Evolutionary conservation across 2,329 filamentous ascomycete genomes (phyloP).

Genomic region (Beauveria caledonica): DNA sequence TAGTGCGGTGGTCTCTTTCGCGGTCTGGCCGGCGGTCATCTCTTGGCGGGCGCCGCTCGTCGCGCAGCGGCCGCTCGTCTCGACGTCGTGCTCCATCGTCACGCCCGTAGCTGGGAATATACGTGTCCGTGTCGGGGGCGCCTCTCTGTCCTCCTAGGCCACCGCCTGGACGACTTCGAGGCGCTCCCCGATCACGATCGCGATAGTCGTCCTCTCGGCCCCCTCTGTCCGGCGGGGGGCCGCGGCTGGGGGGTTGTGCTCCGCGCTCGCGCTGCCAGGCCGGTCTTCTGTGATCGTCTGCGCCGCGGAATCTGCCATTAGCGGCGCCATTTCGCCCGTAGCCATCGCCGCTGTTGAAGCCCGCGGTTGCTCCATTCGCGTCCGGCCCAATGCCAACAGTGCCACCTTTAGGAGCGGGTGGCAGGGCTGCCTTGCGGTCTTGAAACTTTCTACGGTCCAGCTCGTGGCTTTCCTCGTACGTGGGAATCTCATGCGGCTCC

Average conservation of each 20-base stretch:
- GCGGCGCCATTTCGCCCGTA: slow-evolving; percentile 35
- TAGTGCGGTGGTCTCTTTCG: slow-evolving; percentile 23
- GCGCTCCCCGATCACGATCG: slow-evolving; percentile 29
- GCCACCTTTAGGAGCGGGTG: slow-evolving; percentile 85
- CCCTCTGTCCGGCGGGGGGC: slow-evolving; percentile 28
- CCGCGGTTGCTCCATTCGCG: slow-evolving; percentile 36
- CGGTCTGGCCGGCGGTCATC: slow-evolving; percentile 25
- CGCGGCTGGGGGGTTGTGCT: slow-evolving; percentile 30
- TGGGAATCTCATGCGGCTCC: slow-evolving; percentile 76
- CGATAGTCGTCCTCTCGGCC: slow-evolving; percentile 32
- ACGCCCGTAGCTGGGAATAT: slow-evolving; percentile 39
- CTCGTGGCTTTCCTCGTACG: slow-evolving; percentile 91
- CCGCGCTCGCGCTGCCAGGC: slow-evolving; percentile 48
- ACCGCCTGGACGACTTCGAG: slow-evolving; percentile 26
- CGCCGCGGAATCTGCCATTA: slow-evolving; percentile 32
- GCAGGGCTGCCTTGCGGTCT: slow-evolving; percentile 72
- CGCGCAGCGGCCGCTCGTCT: slow-evolving; percentile 19
- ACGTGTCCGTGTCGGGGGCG: slow-evolving; percentile 38
- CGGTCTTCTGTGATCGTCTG: slow-evolving; percentile 39
- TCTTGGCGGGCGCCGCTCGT: slow-evolving; percentile 1
- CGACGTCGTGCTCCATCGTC: slow-evolving; percentile 23
- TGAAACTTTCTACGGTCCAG: slow-evolving; percentile 89
- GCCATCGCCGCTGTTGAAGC: slow-evolving; percentile 43
- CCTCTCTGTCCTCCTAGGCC: slow-evolving; percentile 22
- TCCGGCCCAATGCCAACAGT: slow-evolving; percentile 71